Evolutionary conservation across 2,329 filamentous ascomycete genomes (phyloP), one percentile per base, ranked within the genome.

Genomic region (Cercospora sp.): DNA sequence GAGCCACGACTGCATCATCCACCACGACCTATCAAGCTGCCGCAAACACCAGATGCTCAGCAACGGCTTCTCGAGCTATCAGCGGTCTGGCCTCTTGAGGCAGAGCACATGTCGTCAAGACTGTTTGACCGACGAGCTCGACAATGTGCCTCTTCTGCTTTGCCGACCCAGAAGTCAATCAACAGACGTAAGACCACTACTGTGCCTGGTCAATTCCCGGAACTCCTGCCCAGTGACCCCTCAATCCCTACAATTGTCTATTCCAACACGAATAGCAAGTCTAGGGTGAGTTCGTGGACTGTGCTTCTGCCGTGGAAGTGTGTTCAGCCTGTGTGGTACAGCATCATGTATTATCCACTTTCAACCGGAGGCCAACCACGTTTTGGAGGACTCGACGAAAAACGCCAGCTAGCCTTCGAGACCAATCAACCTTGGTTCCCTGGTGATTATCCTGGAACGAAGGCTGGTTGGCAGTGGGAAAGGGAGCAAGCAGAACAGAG

Each of bases 301-400:
- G 78, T 98, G 1, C 83, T 98, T 26, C 85, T 95, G 3, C 95
- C 95, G 0, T 97, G 94, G 93, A 93, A 92, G 76, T 97, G 92
- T 74, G 90, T 98, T 40, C 83, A 88, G 40, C 88, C 92, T 0
- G 84, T 97, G 33, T 99, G 95, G 95, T 90, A 94, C 74, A 89
- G 88, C 58, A 81, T 98, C 13, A 90, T 97, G 80, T 93, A 93
- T 76, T 93, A 90, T 68, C 92, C 92, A 0, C 84, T 96, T 0
- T 91, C 89, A 0, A 91, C 89, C 0, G 93, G 93, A 7, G 90
- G 90, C 0, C 96, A 93, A 68, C 91, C 92, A 1, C 86, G 90
- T 26, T 93, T 97, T 73, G 94, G 92, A 1, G 94, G 95, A 0
- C 75, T 97, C 33, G 85, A 92, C 55, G 91, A 99, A 79, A 84